These are phyloP conservation scores for Platanus orientalis DNA, from an alignment of 164 flowering plant species.

Conservation along the genomic window DNA sequence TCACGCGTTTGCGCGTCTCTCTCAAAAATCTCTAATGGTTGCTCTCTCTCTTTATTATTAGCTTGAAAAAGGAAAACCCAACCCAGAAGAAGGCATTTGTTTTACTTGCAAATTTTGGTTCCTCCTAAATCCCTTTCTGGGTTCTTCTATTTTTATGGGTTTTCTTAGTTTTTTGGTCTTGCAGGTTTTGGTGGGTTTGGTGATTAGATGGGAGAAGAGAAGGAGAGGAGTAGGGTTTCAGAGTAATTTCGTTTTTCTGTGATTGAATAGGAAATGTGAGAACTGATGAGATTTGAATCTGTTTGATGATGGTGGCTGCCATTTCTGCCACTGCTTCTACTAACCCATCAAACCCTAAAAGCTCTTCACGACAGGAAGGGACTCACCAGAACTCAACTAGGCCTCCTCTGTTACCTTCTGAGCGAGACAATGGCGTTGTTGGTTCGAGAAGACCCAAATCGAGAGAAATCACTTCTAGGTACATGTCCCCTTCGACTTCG, in stretches of 20 bases:
- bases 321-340: constrained; percentile 4
- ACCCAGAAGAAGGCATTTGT: background rate
- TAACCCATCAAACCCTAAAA: background rate
- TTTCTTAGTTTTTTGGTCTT: background rate
- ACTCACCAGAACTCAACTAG: constrained; percentile 18
- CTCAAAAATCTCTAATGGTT: background rate
- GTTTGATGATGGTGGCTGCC: constrained; percentile 3
- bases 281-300: background rate
- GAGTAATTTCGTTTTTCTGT: background rate
- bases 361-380: background rate
- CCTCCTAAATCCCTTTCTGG: constrained; percentile 2
- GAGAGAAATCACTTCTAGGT: constrained; percentile 65
- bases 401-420: constrained; percentile 51
- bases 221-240: background rate
- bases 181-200: background rate
- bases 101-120: background rate
- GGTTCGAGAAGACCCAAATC: constrained; percentile 47
- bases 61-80: background rate
- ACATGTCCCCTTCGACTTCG: constrained; percentile 57
- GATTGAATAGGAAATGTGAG: background rate
- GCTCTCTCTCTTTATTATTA: too few species aligned
- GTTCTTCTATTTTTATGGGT: too few species aligned
- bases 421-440: constrained; percentile 40
- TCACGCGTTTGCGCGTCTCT: background rate
- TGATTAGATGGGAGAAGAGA: background rate